Evolutionary conservation across 176 grass and related monocot genomes (phyloP), one percentile per base, ranked within the genome.

Genomic region (Hyparrhenia diplandra): DNA sequence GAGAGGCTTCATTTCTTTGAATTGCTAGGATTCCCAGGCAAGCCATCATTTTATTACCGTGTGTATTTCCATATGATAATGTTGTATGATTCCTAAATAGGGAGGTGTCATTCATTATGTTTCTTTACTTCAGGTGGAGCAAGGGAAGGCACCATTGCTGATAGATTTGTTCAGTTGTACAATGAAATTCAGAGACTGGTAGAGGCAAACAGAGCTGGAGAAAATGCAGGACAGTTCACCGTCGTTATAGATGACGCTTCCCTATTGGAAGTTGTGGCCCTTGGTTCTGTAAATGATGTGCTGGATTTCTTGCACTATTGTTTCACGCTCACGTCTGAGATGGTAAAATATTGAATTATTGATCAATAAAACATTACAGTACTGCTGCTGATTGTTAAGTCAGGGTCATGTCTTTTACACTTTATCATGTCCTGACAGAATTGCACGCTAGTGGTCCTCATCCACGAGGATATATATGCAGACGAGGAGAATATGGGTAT

Each of bases 251-350:
- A 99, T 39, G 91, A 99, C 41, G 10, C 91, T 76, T 96, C 97
- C 16, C 83, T 95, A 7, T 77, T 99, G 73, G 97, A 99, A 91
- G 88, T 99, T 60, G 89, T 85, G 14, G 84, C 87, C 28, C 28
- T 66, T 77, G 96, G 93, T 81, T 99, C 93, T 20, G 55, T 69
- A 60, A 80, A 85, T 6, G 69, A 85, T 85, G 89, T 91, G 10
- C 80, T 99, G 79, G 80, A 99, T 71, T 99, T 99, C 74, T 67
- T 99, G 59, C 80, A 91, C 28, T 99, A 99, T 57, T 93, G 93
- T 73, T 34, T 75, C 25, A 69, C 82, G 1, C 88, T 99, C 47
- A 88, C 88, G 4, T 96, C 93, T 79, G 87, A 92, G 74, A 82
- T 83, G 93, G 93, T 96, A 89, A 89, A 45, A 31, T 31, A 68